phyloP scores from a whole-genome alignment of 345 rosid genomes.

The Aegle marmelos region DNA sequence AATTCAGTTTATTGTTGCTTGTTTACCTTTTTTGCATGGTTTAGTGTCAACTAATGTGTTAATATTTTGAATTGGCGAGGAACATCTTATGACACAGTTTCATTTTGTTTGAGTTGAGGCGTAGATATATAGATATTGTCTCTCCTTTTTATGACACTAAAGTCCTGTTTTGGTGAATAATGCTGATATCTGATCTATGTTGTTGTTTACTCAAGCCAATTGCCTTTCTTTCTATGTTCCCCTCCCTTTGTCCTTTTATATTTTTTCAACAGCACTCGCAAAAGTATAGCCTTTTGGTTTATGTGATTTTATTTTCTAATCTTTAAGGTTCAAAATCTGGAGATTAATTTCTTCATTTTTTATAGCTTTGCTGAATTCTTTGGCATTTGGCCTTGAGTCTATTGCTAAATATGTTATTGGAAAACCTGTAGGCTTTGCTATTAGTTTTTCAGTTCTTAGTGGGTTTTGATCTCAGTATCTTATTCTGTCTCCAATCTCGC shows the following conservation, averaged over 20 bases:
- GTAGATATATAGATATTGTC: neutral
- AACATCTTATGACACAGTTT: neutral
- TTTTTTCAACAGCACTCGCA: neutral
- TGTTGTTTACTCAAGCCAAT: neutral
- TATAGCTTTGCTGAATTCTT: neutral
- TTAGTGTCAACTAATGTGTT: neutral
- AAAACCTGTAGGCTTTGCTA: neutral
- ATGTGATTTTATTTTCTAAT: neutral
- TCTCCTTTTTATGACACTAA: neutral
- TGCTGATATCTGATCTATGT: neutral
- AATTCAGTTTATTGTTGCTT: neutral
- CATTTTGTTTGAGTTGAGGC: neutral
- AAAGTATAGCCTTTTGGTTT: neutral
- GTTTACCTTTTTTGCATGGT: neutral
- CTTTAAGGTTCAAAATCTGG: neutral
- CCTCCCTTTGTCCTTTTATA: neutral
- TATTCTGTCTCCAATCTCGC: neutral
- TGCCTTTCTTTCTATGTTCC: neutral
- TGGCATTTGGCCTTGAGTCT: neutral
- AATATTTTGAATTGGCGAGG: neutral
- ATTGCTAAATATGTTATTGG: too few species aligned
- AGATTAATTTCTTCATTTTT: too few species aligned
- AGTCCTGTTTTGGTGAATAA: neutral
- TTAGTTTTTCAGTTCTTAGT: neutral
- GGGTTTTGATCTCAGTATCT: neutral